These are phyloP conservation scores for Ustilago vetiveriae DNA, from an alignment of 1,284 basidiomycete species.

Conservation along the genomic window DNA sequence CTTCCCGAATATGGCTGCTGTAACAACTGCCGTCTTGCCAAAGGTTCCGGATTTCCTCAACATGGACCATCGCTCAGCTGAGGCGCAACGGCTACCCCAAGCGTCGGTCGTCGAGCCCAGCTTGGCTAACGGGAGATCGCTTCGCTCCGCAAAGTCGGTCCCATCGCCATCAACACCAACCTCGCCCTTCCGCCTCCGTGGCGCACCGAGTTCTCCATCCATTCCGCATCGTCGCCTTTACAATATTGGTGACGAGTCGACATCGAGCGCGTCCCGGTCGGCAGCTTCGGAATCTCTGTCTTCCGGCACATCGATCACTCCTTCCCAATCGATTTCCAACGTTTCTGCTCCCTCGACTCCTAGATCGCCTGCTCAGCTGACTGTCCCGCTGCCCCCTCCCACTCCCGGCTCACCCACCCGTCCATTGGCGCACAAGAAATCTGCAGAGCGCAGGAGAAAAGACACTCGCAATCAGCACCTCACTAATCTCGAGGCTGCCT, in stretches of 20 bases:
- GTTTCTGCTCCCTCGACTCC: constrained; percentile 18
- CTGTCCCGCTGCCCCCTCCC: constrained; percentile 10
- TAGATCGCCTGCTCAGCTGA: constrained; percentile 8
- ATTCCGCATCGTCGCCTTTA: constrained; percentile 38
- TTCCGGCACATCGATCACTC: constrained; percentile 15
- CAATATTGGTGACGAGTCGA: constrained; percentile 30
- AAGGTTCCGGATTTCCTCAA: constrained; percentile 30
- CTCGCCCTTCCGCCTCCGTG: constrained; percentile 17
- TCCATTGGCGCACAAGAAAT: constrained; percentile 24
- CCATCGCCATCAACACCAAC: constrained; percentile 32
- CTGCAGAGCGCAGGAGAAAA: constrained; percentile 29
- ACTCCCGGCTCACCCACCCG: constrained; percentile 18
- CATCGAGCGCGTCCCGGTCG: constrained; percentile 2
- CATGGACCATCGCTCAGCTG: constrained; percentile 30
- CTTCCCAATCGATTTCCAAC: constrained; percentile 27
- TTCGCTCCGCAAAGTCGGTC: constrained; percentile 23
- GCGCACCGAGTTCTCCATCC: constrained; percentile 15
- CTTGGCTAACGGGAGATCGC: constrained; percentile 5
- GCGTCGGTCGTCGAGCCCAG: constrained; percentile 9
- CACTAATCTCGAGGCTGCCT: constrained; percentile 49
- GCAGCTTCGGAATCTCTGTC: constrained; percentile 6
- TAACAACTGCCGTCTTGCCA: constrained; percentile 35
- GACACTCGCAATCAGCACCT: constrained; percentile 35
- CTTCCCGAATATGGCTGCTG: constrained; percentile 29
- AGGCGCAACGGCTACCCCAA: constrained; percentile 21